phyloP scores from a whole-genome alignment of 345 rosid genomes.

The Salix arbutifolia region DNA sequence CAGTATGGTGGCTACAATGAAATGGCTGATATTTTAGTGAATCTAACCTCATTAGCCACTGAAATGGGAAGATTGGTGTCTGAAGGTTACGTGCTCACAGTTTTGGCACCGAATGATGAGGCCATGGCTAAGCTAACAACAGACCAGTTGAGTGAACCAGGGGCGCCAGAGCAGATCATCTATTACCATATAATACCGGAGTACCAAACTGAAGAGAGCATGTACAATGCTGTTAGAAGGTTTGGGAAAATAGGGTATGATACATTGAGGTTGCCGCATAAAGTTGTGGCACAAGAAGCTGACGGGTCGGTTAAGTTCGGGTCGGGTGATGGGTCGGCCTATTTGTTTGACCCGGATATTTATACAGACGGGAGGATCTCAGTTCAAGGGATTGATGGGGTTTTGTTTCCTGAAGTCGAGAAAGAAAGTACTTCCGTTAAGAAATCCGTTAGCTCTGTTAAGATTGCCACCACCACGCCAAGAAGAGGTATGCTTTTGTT shows the following conservation, averaged over 20 bases:
- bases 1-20: constrained; percentile 98
- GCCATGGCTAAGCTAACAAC: constrained; percentile 95
- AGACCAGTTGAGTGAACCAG: constrained; percentile 92
- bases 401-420: constrained; percentile 71
- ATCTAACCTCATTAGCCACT: constrained; percentile 85
- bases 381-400: constrained; percentile 92
- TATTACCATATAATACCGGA: constrained; percentile 91
- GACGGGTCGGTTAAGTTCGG: constrained; percentile 65
- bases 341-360: constrained; percentile 69
- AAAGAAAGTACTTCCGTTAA: constrained; percentile 12
- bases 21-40: constrained; percentile 95
- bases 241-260: constrained; percentile 87
- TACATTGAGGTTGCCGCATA: constrained; percentile 78
- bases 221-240: constrained; percentile 91
- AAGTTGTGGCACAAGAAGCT: constrained; percentile 65
- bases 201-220: constrained; percentile 97
- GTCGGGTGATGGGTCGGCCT: constrained; percentile 44
- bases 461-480: constrained; percentile 53
- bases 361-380: constrained; percentile 93
- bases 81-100: constrained; percentile 91
- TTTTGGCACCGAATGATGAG: constrained; percentile 93
- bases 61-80: constrained; percentile 94
- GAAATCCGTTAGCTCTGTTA: constrained; percentile 29
- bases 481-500: constrained; percentile 66
- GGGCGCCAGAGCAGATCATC: constrained; percentile 94